These are phyloP conservation scores for Daldinia grandis DNA, from an alignment of 495 filamentous ascomycete genomes.

Conservation along the genomic window DNA sequence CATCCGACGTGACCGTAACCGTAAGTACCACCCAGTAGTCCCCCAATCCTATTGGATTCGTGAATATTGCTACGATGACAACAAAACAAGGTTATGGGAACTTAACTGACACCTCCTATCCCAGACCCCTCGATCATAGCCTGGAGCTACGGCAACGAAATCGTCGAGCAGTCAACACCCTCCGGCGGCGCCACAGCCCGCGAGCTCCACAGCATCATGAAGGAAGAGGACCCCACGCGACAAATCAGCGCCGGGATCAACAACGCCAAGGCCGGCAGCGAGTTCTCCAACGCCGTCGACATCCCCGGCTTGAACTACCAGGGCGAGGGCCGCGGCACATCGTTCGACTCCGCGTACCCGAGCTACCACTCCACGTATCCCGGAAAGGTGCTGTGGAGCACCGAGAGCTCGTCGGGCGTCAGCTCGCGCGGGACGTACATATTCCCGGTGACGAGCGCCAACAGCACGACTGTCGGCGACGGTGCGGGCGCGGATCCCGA, in stretches of 20 bases:
- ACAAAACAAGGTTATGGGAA: background rate
- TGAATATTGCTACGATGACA: background rate
- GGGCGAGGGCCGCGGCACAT: slow-evolving; percentile 54
- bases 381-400: slow-evolving; percentile 55
- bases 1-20: slow-evolving; percentile 59
- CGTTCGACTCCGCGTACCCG: slow-evolving; percentile 44
- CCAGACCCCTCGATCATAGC: slow-evolving; percentile 56
- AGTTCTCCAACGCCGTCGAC: slow-evolving; percentile 50
- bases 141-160: slow-evolving; percentile 61
- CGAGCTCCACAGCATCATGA: slow-evolving; percentile 48
- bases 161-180: slow-evolving; percentile 49
- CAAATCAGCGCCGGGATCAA: slow-evolving; percentile 54
- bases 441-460: slow-evolving; percentile 56
- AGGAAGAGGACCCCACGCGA: slow-evolving; percentile 53
- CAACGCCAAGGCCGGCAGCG: slow-evolving; percentile 41
- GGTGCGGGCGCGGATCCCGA: slow-evolving; percentile 41
- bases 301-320: slow-evolving; percentile 61
- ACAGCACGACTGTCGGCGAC: slow-evolving; percentile 39
- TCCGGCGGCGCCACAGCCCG: slow-evolving; percentile 44
- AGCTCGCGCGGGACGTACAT: slow-evolving; percentile 59
- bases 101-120: background rate
- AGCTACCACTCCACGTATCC: slow-evolving; percentile 53
- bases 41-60: background rate
- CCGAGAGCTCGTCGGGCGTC: slow-evolving; percentile 53
- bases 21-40: slow-evolving; percentile 5